Percentiles rank a stretch among this genome's conserved stretches.
phyloP scores from a whole-genome alignment of 169 alveolate genomes.

The Plasmodium knowlesi region DNA sequence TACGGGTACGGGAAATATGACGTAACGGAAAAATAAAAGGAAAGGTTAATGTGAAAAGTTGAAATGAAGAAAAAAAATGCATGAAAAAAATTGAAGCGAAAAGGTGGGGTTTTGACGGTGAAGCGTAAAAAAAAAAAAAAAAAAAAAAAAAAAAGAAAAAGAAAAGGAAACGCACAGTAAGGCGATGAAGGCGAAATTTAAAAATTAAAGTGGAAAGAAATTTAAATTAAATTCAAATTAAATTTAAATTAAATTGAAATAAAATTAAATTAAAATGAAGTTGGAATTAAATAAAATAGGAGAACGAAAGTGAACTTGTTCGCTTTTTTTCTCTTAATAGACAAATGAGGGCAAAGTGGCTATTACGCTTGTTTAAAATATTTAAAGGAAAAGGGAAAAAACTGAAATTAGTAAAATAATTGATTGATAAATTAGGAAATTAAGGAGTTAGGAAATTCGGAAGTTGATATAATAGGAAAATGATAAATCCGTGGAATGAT shows the following conservation, averaged over 20 bases:
- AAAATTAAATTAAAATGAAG: too few relatives aligned
- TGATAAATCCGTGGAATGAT: not conserved
- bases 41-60: not conserved
- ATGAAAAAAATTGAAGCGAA: not conserved
- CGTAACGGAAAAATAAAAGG: not conserved
- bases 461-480: too few relatives aligned
- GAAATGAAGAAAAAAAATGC: not conserved
- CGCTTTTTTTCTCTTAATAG: conserved; percentile 9
- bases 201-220: not conserved
- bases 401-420: not conserved
- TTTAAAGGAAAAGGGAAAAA: not conserved
- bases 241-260: too few relatives aligned
- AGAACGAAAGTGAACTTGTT: not conserved
- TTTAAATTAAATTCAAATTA: too few relatives aligned
- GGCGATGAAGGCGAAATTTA: not conserved
- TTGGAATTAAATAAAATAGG: not conserved
- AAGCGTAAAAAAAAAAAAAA: not conserved
- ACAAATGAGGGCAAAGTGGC: not conserved
- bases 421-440: not conserved
- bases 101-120: not conserved
- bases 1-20: not conserved
- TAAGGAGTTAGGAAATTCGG: too few relatives aligned
- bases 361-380: not conserved
- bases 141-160: not conserved
- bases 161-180: not conserved